Base-by-base conservation (phyloP, 2,329 filamentous ascomycete genomes). In the Stachybotrys chlorohalonatus region DNA sequence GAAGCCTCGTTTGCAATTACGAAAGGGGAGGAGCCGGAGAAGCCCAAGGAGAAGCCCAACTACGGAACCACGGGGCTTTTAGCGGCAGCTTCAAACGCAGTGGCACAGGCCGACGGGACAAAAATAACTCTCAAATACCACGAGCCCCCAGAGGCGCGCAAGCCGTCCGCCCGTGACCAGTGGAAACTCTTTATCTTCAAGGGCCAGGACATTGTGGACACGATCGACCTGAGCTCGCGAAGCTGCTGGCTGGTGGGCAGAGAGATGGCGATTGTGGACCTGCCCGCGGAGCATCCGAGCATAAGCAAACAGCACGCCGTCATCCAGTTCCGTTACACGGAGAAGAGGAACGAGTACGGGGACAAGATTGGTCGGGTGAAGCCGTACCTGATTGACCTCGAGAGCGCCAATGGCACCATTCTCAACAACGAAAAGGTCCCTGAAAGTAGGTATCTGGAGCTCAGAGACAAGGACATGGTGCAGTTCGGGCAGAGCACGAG, bases 161-260 rank as follows among this genome's bases (percentile, higher is more conserved):
- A 96, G 63, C 90, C 94, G 0, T 80, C 92, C 0, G 66, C 86
- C 1, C 86, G 84, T 54, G 85, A 94, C 61, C 75, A 83, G 55
- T 99, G 93, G 93, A 89, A 89, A 57, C 76, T 99, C 51, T 97
- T 95, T 68, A 82, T 96, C 24, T 99, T 99, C 80, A 96, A 96
- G 66, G 89, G 84, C 11, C 70, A 80, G 31, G 88, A 91, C 55
- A 79, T 95, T 3, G 70, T 96, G 39, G 90, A 95, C 65, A 95
- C 90, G 1, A 78, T 96, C 24, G 84, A 90, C 56, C 77, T 99
- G 51, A 79, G 81, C 55, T 73, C 78, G 54, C 84, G 90, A 57
- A 95, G 87, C 65, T 96, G 90, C 73, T 99, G 94, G 94, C 75
- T 99, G 30, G 75, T 96, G 8, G 94, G 94, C 1, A 80, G 92